Conservation (phyloP, 2,329 filamentous ascomycete species). For the Stemphylium beticola region DNA sequence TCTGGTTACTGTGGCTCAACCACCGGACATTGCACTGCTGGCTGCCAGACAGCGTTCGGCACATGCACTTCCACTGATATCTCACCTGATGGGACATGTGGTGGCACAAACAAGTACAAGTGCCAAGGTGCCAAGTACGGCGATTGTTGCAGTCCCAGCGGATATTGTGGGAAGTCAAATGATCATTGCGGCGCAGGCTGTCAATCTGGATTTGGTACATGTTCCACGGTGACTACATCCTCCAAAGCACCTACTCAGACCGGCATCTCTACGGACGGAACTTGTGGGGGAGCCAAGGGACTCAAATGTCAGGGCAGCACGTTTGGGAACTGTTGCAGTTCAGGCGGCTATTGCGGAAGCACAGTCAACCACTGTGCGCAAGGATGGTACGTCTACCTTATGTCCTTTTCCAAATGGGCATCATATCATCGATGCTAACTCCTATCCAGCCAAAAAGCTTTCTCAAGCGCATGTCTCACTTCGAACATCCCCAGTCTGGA, state of each 20-base stretch:
- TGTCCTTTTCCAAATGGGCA: too few relatives aligned
- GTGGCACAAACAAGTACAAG: neutral
- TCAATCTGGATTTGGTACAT: neutral
- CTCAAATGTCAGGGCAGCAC: slow-evolving; percentile 16
- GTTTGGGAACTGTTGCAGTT: slow-evolving; percentile 21
- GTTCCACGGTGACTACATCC: neutral
- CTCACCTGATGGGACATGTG: neutral
- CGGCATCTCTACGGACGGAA: slow-evolving; percentile 19
- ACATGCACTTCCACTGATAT: neutral
- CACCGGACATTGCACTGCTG: slow-evolving; percentile 16
- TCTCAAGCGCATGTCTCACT: slow-evolving; percentile 18
- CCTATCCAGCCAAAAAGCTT: slow-evolving; percentile 14
- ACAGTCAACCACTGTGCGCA: slow-evolving; percentile 19
- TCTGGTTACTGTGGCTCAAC: too few relatives aligned
- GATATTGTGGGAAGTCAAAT: neutral
- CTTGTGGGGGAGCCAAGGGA: slow-evolving; percentile 19
- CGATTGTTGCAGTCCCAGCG: neutral
- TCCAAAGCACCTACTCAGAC: neutral
- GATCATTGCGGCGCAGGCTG: neutral
- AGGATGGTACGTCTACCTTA: slow-evolving; percentile 16
- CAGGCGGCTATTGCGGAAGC: slow-evolving; percentile 10
- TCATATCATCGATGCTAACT: neutral
- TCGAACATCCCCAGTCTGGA: slow-evolving; percentile 14
- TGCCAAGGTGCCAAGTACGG: neutral
- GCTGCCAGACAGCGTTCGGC: neutral